These are phyloP conservation scores for Termitomyces sp. DNA, from an alignment of 768 basidiomycete genomes.

Conservation along the genomic window DNA sequence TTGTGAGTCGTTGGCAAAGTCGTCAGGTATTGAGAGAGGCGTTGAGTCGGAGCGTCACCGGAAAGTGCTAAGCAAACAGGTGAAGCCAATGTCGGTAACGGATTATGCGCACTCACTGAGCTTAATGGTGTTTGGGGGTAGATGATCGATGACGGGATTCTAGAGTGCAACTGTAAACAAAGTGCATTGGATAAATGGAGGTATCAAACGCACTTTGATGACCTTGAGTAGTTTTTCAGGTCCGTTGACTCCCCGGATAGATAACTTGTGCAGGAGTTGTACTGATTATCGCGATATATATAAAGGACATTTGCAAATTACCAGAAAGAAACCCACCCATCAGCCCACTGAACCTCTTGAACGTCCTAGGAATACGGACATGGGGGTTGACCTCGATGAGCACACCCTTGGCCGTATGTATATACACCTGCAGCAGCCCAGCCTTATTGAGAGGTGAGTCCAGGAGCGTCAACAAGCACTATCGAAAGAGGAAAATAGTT, in stretches of 20 bases:
- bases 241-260: slow-evolving; percentile 93
- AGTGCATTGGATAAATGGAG: background rate
- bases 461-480: slow-evolving; percentile 94
- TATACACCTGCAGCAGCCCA: slow-evolving; percentile 93
- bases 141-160: slow-evolving; percentile 94
- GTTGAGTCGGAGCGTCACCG: slow-evolving; percentile 79
- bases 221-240: slow-evolving; percentile 97
- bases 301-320: slow-evolving; percentile 1
- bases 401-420: slow-evolving; percentile 94
- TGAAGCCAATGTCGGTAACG: background rate
- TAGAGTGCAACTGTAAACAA: slow-evolving; percentile 22
- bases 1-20: slow-evolving; percentile 85
- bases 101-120: slow-evolving; percentile 58
- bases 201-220: slow-evolving; percentile 63
- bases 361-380: slow-evolving; percentile 95
- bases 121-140: slow-evolving; percentile 94
- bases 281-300: slow-evolving; percentile 42
- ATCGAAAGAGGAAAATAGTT: background rate
- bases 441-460: slow-evolving; percentile 99
- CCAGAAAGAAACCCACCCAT: slow-evolving; percentile 65
- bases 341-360: slow-evolving; percentile 96
- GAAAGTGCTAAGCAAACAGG: slow-evolving; percentile 62
- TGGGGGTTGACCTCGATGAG: slow-evolving; percentile 98
- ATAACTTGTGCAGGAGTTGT: slow-evolving; percentile 93
- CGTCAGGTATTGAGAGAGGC: slow-evolving; percentile 79